Evolutionary conservation across 1,284 basidiomycete species (phyloP), one percentile per base, ranked within the genome.

Genomic region (Marasmius fiardii): DNA sequence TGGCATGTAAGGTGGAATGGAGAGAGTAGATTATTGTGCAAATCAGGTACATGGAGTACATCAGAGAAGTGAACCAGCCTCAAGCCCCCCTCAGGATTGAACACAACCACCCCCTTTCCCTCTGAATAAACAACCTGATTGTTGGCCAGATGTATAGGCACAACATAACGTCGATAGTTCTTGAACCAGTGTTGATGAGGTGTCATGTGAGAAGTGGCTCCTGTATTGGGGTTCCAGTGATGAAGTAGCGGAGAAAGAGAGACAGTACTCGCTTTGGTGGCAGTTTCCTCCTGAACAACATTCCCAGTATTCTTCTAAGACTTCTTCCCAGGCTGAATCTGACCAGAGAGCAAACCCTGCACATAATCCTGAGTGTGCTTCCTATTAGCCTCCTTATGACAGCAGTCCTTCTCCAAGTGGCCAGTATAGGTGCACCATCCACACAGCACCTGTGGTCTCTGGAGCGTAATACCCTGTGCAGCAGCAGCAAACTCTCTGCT

Each of bases 41-140:
- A 62, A 1, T 51, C 52, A n/a, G 70, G 70, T 34, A 73, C 67
- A 67, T 72, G 69, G 2, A 74, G 63, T 18, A 72, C 70, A 56
- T 61, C 55, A 45, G 53, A 58, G 44, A 74, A 70, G 43, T 68
- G 60, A 37, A 72, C 61, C 51, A 50, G 41, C 51, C 51, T 43
- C 11, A 20, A 33, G 35, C 43, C 20, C 43, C 56, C 60, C 23
- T 63, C 63, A 16, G 65, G 71, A 18, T 60, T 48, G 58, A 72
- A 71, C 35, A 64, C 58, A n/a, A 73, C 70, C 52, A 62, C 60
- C 12, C 65, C 69, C 6, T 69, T 57, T 3, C 68, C 68, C 44
- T 59, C 66, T 48, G 65, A 67, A 59, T 66, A 69, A 44, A 73
- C 58, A 12, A 68, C 49, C 5, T 53, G 54, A 48, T 66, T 57